Base-by-base conservation (phyloP, 2,329 filamentous ascomycete genomes). In the Chrysoporthe austroafricana region DNA sequence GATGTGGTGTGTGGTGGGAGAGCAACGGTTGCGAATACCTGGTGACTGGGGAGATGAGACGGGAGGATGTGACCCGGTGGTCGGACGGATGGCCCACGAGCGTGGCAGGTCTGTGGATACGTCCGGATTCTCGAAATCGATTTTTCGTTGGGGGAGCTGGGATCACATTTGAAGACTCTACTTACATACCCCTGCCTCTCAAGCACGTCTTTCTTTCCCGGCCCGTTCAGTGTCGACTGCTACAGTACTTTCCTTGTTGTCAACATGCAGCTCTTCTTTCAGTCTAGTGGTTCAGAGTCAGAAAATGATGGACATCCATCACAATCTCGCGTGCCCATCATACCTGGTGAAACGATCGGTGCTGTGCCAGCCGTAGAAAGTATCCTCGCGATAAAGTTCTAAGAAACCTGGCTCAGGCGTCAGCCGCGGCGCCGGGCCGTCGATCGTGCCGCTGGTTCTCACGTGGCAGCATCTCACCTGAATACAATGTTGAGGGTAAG, bases 171-270 rank as follows among this genome's bases (percentile, higher is more conserved):
- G 63, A 66, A 67, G 63, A 63, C 69, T 70, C 69, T 66, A 69
- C 60, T 70, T 68, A 64, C 69, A 70, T 70, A 70, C 69, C 69
- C 69, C 61, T 68, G 62, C 67, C 63, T 70, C 66, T 65, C 50
- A 69, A 62, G 63, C 66, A 70, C 66, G 66, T 70, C 67, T 66
- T 66, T 64, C 63, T 60, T 64, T 62, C 59, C 61, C 66, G 63
- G 68, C 68, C 66, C 46, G 68, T 70, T 66, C 48, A 68, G 68
- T 68, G 59, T 65, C 66, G 66, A 70, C 63, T 70, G 59, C 63
- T 70, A 70, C 66, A 69, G 63, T 67, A 64, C 61, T 70, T 70
- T 69, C 64, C 63, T 69, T 70, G 57, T 69, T 66, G 67, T 70
- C 62, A 52, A 57, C 50, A 64, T 70, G 64, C 64, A 66, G 67